Evolutionary conservation across 805 yeast species (phyloP).

Genomic region (Scheffersomyces lignosus): DNA sequence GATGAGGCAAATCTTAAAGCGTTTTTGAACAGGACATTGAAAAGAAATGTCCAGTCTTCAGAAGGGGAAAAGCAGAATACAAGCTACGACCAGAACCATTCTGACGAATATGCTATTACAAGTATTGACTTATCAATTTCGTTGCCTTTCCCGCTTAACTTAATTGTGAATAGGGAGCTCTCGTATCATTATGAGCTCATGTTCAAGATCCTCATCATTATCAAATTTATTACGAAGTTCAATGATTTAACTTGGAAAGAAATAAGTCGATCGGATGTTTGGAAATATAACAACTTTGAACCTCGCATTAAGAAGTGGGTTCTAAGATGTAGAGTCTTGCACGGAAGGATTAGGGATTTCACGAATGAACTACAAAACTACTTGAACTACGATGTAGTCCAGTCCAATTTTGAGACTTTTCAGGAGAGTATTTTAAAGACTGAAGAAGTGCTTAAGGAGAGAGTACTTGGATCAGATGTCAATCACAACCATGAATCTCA

Average conservation of each 20-base stretch:
- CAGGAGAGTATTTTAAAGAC: slow-evolving; percentile 15
- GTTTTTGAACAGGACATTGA: slow-evolving; percentile 44
- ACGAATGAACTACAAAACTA: slow-evolving; percentile 55
- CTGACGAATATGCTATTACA: slow-evolving; percentile 44
- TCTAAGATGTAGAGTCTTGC: slow-evolving; percentile 53
- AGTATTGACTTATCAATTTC: slow-evolving; percentile 55
- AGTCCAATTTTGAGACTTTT: slow-evolving; percentile 51
- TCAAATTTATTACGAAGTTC: slow-evolving; percentile 61
- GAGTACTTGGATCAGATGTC: slow-evolving; percentile 12
- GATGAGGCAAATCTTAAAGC: slow-evolving; percentile 45
- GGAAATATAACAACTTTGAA: slow-evolving; percentile 56
- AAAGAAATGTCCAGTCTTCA: slow-evolving; percentile 11
- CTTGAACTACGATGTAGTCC: slow-evolving; percentile 59
- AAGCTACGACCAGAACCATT: slow-evolving; percentile 10
- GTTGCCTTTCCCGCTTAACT: slow-evolving; percentile 86
- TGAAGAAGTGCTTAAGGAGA: slow-evolving; percentile 5
- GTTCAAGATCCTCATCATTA: slow-evolving; percentile 65
- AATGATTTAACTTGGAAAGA: slow-evolving; percentile 73
- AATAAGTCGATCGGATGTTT: slow-evolving; percentile 59
- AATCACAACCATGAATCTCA: neutral
- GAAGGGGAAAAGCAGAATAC: slow-evolving; percentile 6
- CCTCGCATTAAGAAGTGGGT: slow-evolving; percentile 53
- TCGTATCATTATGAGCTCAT: slow-evolving; percentile 77
- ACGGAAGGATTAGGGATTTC: slow-evolving; percentile 56
- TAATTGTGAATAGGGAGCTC: slow-evolving; percentile 68